A percentile compares a stretch with the other conserved stretches of the same genome.
These are phyloP conservation scores for Penicillium alfredii DNA, from an alignment of 495 filamentous ascomycete genomes.

Conservation along the genomic window DNA sequence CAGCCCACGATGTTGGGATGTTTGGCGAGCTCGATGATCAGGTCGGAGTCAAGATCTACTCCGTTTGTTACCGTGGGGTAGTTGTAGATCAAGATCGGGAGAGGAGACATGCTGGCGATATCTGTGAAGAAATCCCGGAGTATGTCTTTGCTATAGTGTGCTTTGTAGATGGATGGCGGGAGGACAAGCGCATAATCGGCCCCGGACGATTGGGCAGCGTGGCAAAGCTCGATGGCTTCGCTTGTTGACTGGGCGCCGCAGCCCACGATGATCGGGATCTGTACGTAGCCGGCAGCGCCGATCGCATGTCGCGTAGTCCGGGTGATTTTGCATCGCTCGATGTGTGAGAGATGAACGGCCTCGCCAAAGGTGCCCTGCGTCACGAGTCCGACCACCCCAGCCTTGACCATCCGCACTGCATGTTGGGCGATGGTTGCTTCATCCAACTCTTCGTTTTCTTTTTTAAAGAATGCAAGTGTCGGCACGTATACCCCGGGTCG, in stretches of 20 bases:
- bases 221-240: background rate
- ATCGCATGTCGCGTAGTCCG: constrained; percentile 1
- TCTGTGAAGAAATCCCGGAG: no score
- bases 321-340: background rate
- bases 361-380: constrained; percentile 8
- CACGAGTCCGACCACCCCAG: constrained; percentile 3
- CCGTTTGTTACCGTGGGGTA: constrained; percentile 66
- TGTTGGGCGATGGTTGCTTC: background rate
- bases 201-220: constrained; percentile 29
- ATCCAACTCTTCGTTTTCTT: constrained; percentile 2
- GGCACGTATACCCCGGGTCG: constrained; percentile 3
- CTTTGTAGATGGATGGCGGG: constrained; percentile 45
- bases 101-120: constrained; percentile 63
- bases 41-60: constrained; percentile 65
- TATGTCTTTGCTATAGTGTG: no score
- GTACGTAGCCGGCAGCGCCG: background rate
- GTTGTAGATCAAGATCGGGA: constrained; percentile 80
- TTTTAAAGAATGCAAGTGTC: background rate
- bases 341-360: constrained; percentile 5
- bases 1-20: constrained; percentile 1
- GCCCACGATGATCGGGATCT: constrained; percentile 1
- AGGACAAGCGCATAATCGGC: constrained; percentile 70
- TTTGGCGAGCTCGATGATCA: constrained; percentile 51
- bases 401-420: background rate
- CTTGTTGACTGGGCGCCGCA: constrained; percentile 4